phyloP scores from a whole-genome alignment of 495 filamentous ascomycete genomes.

The Neurospora sp. region DNA sequence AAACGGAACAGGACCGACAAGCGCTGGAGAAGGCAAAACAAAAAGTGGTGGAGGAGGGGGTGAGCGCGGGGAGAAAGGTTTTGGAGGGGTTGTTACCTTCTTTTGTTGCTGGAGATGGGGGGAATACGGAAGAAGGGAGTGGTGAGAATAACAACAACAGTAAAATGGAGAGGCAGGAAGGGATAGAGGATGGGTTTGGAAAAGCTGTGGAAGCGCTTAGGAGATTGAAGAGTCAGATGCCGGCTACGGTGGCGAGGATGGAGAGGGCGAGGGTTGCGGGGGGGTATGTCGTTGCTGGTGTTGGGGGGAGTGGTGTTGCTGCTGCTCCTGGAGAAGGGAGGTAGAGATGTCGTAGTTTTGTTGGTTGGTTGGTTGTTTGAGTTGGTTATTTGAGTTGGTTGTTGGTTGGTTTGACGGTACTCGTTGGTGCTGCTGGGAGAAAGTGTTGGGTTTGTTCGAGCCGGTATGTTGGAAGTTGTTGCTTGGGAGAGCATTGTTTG shows the following conservation, averaged over 20 bases:
- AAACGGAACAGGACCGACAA: slow-evolving; percentile 40
- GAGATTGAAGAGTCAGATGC: slow-evolving; percentile 49
- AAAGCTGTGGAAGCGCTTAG: slow-evolving; percentile 43
- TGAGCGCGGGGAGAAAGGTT: slow-evolving; percentile 12
- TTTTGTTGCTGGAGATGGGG: neutral
- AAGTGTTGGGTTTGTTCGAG: neutral
- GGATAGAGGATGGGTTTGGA: slow-evolving; percentile 40
- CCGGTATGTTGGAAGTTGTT: neutral
- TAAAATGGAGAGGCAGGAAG: slow-evolving; percentile 35
- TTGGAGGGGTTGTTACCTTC: slow-evolving; percentile 14
- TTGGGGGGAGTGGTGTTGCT: slow-evolving; percentile 51
- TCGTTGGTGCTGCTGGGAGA: neutral
- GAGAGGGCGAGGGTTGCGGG: slow-evolving; percentile 67
- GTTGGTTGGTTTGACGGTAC: neutral
- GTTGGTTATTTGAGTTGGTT: neutral
- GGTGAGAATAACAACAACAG: too few species aligned
- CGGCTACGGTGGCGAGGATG: slow-evolving; percentile 63
- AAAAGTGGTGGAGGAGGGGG: slow-evolving; percentile 8
- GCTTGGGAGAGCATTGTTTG: neutral
- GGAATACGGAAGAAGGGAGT: neutral
- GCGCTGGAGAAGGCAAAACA: slow-evolving; percentile 23
- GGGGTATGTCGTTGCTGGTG: slow-evolving; percentile 40
- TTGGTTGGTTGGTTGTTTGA: neutral
- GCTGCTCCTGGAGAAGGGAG: neutral
- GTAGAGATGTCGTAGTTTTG: neutral